A percentile compares a stretch with the other conserved stretches of the same genome.
Conservation (phyloP, 192 early-diverging fungal species). For the Ambispora gerdemannii region DNA sequence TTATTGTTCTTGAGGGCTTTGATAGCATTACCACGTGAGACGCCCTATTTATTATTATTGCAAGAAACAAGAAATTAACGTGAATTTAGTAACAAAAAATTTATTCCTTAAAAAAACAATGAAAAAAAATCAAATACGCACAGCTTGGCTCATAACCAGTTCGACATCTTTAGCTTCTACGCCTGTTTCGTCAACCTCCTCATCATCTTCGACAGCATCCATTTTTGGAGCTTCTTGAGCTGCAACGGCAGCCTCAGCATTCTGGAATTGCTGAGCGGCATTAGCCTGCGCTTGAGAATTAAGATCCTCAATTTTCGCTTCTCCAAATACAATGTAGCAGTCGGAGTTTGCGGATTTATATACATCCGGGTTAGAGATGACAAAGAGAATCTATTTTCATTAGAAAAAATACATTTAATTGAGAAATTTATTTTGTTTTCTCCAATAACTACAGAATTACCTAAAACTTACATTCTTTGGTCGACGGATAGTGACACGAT, state of each 20-base stretch:
- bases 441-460: not conserved
- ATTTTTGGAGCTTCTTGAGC: conserved; percentile 46
- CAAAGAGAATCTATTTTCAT: conserved; percentile 66
- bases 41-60: too few relatives aligned
- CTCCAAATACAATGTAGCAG: conserved; percentile 96
- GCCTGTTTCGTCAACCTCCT: conserved; percentile 76
- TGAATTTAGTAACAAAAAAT: not conserved
- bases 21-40: conserved; percentile 83
- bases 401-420: not conserved
- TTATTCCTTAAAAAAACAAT: not conserved
- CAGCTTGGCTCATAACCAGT: conserved; percentile 88
- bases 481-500: conserved; percentile 85
- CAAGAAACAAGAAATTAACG: not conserved
- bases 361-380: conserved; percentile 88
- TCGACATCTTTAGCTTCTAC: conserved; percentile 91
- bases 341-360: conserved; percentile 86
- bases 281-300: conserved; percentile 69
- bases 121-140: conserved; percentile 2
- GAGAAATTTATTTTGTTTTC: not conserved
- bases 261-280: conserved; percentile 52
- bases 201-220: conserved; percentile 50
- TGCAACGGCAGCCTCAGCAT: conserved; percentile 39
- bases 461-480: conserved; percentile 61
- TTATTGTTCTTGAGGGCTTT: conserved; percentile 83
- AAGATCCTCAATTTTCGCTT: conserved; percentile 85